Conservation (phyloP, 164 flowering plant species). For the Nymphaea colorata region DNA sequence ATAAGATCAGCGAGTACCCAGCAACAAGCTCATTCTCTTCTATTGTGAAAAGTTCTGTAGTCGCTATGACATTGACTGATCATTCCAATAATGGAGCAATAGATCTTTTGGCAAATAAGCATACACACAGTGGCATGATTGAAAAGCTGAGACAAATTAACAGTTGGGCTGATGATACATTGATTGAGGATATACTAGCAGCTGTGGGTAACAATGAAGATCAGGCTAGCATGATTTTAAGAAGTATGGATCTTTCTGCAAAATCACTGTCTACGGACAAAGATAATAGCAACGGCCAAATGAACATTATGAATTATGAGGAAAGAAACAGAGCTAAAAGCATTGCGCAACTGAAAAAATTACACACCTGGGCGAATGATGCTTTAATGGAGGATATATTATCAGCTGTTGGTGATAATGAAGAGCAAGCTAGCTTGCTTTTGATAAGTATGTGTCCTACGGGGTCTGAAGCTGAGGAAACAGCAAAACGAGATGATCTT, state of each 20-base stretch:
- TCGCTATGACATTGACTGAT: neutral
- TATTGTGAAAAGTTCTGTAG: neutral
- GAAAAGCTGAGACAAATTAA: slow-evolving; percentile 34
- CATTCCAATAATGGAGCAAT: neutral
- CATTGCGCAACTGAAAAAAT: slow-evolving; percentile 28
- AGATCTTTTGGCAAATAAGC: neutral
- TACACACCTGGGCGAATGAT: slow-evolving; percentile 58
- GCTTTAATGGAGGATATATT: slow-evolving; percentile 64
- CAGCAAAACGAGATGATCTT: neutral
- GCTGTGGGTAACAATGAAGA: slow-evolving; percentile 37
- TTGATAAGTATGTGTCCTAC: slow-evolving; percentile 9
- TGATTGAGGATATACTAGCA: slow-evolving; percentile 61
- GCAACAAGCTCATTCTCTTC: neutral
- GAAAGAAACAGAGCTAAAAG: slow-evolving; percentile 5
- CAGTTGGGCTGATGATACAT: slow-evolving; percentile 58
- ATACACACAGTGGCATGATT: slow-evolving; percentile 8
- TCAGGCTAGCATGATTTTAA: slow-evolving; percentile 41
- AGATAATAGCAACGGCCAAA: neutral
- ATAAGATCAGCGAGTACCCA: neutral
- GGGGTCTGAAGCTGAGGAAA: neutral
- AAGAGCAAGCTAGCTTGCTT: slow-evolving; percentile 36
- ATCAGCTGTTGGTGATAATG: slow-evolving; percentile 40
- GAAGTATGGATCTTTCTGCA: slow-evolving; percentile 25
- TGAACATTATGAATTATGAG: slow-evolving; percentile 2
- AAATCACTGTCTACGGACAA: slow-evolving; percentile 8